phyloP scores from a whole-genome alignment of 345 rosid genomes.

The Melaleuca alternifolia region DNA sequence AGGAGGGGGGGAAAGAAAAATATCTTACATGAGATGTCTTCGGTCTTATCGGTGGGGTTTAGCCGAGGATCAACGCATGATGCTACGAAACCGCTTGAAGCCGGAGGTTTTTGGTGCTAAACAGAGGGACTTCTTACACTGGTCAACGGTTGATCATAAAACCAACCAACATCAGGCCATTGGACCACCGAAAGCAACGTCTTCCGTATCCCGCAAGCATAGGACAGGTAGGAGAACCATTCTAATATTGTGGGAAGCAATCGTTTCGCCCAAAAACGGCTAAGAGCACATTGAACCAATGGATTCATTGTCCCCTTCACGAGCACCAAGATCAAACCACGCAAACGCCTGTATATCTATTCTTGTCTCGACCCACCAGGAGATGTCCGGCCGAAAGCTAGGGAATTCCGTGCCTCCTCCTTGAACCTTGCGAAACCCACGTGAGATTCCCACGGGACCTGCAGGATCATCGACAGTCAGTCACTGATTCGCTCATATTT shows the following conservation, averaged over 20 bases:
- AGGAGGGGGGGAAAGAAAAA: background rate
- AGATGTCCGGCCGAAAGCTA: background rate
- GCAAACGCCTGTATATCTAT: no score
- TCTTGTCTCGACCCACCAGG: background rate
- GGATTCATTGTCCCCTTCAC: background rate
- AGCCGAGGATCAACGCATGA: background rate
- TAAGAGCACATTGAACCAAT: background rate
- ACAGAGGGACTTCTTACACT: background rate
- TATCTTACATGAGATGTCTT: background rate
- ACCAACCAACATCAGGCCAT: background rate
- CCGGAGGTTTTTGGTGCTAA: background rate
- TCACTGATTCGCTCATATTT: no score
- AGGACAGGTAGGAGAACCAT: background rate
- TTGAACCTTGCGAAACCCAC: background rate
- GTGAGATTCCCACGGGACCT: background rate
- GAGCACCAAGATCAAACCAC: background rate
- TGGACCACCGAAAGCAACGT: background rate
- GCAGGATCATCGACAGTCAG: no score
- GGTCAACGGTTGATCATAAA: background rate
- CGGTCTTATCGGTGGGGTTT: background rate
- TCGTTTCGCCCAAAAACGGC: background rate
- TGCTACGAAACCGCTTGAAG: background rate
- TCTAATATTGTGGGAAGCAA: background rate
- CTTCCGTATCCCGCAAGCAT: background rate
- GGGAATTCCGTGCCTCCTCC: background rate